Evolutionary conservation across 2,329 filamentous ascomycete species (phyloP).

Genomic region (Cryphonectria carpinicola): DNA sequence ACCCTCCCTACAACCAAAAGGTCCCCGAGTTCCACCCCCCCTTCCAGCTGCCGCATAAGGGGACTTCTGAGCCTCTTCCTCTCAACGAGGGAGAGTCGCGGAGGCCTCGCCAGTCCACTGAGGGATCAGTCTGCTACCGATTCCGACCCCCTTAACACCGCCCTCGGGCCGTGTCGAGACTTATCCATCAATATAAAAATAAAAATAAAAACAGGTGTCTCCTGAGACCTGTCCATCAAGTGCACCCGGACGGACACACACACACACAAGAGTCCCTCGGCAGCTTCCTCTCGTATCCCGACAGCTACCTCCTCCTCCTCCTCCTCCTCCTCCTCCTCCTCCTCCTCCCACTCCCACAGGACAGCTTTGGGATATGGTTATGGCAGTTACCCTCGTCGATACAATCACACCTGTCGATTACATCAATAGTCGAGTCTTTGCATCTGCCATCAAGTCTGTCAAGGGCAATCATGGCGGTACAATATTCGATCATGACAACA

Average conservation of each 20-base stretch:
- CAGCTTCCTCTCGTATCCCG: slow-evolving; percentile 27
- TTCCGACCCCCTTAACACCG: slow-evolving; percentile 93
- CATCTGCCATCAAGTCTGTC: slow-evolving; percentile 37
- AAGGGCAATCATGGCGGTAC: slow-evolving; percentile 35
- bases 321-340: too few relatives aligned
- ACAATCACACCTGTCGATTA: slow-evolving; percentile 55
- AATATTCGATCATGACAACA: slow-evolving; percentile 41
- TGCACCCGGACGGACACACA: slow-evolving; percentile 27
- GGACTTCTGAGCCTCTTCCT: slow-evolving; percentile 98
- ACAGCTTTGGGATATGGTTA: slow-evolving; percentile 62
- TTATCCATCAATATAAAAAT: slow-evolving; percentile 15
- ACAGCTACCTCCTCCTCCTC: slow-evolving; percentile 27
- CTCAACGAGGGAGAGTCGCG: slow-evolving; percentile 99
- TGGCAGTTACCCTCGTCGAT: slow-evolving; percentile 65
- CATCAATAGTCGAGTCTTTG: slow-evolving; percentile 53
- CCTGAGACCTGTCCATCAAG: slow-evolving; percentile 3
- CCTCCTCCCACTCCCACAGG: slow-evolving; percentile 25
- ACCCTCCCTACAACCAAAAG: slow-evolving; percentile 49
- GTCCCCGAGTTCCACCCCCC: slow-evolving; percentile 61
- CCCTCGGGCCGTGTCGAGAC: slow-evolving; percentile 35
- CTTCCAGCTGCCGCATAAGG: slow-evolving; percentile 99
- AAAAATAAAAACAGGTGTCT: neutral
- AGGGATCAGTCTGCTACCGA: slow-evolving; percentile 89
- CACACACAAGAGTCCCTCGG: too few relatives aligned
- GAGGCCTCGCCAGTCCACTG: slow-evolving; percentile 92